Evolutionary conservation across 805 yeast genomes (phyloP).

Genomic region (Metschnikowia henanensis): DNA sequence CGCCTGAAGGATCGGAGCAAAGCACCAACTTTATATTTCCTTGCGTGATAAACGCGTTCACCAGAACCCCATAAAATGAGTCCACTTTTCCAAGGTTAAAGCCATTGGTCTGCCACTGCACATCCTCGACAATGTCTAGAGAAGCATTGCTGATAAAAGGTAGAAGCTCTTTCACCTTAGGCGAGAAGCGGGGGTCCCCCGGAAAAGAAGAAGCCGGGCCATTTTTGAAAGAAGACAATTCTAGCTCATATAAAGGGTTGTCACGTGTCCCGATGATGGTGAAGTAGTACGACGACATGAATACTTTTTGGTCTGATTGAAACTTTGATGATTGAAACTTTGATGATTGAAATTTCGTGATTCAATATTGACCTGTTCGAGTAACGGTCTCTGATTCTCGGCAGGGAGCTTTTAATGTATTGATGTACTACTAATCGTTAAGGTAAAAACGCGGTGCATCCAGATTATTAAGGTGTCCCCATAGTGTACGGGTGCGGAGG

Average conservation of each 20-base stretch:
- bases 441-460: too few species aligned
- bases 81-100: constrained; percentile 79
- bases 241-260: constrained; percentile 83
- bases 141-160: constrained; percentile 91
- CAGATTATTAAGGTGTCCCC: too few species aligned
- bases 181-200: constrained; percentile 63
- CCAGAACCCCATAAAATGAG: constrained; percentile 75
- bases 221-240: constrained; percentile 67
- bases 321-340: too few species aligned
- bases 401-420: too few species aligned
- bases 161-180: constrained; percentile 71
- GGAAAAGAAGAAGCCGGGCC: constrained; percentile 21
- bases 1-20: constrained; percentile 38
- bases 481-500: too few species aligned
- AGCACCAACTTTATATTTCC: constrained; percentile 83
- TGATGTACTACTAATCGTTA: too few species aligned
- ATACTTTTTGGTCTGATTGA: too few species aligned
- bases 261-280: constrained; percentile 87
- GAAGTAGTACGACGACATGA: constrained; percentile 76
- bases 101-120: constrained; percentile 72
- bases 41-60: constrained; percentile 86
- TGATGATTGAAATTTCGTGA: too few species aligned
- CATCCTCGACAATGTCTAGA: constrained; percentile 86
- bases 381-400: too few species aligned
- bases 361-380: too few species aligned